Percentiles rank a stretch among this genome's conserved stretches.
Evolutionary conservation across 768 basidiomycete species (phyloP).

Genomic region (Naganishia antarctica): DNA sequence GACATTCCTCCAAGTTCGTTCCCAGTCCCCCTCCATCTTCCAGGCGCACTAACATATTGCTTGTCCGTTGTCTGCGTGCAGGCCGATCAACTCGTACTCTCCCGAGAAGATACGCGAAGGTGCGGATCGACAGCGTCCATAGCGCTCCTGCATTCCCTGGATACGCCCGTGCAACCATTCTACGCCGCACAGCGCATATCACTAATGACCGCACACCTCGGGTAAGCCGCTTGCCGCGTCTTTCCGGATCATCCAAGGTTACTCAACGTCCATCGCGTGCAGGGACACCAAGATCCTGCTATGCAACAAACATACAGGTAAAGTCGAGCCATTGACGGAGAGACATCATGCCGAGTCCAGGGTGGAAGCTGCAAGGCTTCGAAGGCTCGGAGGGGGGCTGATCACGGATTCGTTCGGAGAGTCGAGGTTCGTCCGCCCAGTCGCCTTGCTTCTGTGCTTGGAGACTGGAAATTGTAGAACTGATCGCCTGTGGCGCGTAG

Average conservation of each 20-base stretch:
- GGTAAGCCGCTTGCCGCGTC: slow-evolving; percentile 54
- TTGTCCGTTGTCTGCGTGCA: slow-evolving; percentile 44
- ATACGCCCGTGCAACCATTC: slow-evolving; percentile 69
- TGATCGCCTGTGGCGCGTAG: slow-evolving; percentile 51
- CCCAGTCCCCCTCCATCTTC: neutral
- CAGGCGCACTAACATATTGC: neutral
- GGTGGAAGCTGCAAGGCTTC: slow-evolving; percentile 74
- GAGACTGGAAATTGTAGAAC: slow-evolving; percentile 7
- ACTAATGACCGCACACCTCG: slow-evolving; percentile 86
- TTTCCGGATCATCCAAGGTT: neutral
- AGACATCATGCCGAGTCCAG: slow-evolving; percentile 91
- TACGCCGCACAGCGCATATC: slow-evolving; percentile 70
- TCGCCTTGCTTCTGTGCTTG: neutral
- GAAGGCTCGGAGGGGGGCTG: slow-evolving; percentile 78
- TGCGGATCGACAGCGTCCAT: slow-evolving; percentile 90
- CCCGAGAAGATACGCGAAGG: slow-evolving; percentile 62
- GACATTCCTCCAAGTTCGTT: slow-evolving; percentile 75
- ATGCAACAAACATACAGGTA: slow-evolving; percentile 66
- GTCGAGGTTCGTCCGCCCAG: slow-evolving; percentile 57
- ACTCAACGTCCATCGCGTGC: slow-evolving; percentile 16
- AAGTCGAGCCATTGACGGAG: slow-evolving; percentile 81
- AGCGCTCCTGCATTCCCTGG: slow-evolving; percentile 83
- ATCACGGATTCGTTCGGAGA: slow-evolving; percentile 95
- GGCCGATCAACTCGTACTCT: slow-evolving; percentile 71
- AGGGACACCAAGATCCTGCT: slow-evolving; percentile 87